Evolutionary conservation across 2,329 filamentous ascomycete genomes (phyloP).

Genomic region (Shiraia sp.): DNA sequence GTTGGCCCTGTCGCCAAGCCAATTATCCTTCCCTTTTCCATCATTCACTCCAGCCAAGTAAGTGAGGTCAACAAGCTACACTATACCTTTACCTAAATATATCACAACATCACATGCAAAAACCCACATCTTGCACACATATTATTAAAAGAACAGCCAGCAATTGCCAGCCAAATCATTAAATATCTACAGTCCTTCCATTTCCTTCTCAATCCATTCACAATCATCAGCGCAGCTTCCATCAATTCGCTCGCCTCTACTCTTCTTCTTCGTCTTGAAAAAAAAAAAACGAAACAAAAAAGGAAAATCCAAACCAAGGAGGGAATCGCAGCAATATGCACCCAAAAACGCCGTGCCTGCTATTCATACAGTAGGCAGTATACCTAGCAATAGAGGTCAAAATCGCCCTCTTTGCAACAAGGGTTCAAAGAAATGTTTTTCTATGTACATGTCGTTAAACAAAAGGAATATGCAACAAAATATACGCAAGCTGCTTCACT

Average conservation of each 20-base stretch:
- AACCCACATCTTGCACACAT: neutral
- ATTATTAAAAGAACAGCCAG: constrained; percentile 2
- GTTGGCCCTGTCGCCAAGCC: constrained; percentile 21
- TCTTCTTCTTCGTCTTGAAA: too few relatives aligned
- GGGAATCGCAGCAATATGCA: too few relatives aligned
- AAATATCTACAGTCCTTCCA: constrained; percentile 8
- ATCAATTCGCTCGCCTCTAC: neutral
- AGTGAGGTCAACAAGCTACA: neutral
- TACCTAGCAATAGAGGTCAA: too few relatives aligned
- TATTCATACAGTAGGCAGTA: too few relatives aligned
- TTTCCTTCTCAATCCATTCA: neutral
- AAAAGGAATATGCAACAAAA: constrained; percentile 1
- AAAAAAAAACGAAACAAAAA: neutral
- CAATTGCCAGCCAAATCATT: constrained; percentile 3
- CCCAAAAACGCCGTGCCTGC: too few relatives aligned
- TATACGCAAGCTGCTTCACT: constrained; percentile 12
- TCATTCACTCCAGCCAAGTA: neutral
- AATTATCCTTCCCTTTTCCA: constrained; percentile 19
- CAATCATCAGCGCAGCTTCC: constrained; percentile 5
- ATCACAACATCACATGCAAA: neutral
- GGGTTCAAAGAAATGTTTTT: constrained; percentile 3
- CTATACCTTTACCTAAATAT: neutral
- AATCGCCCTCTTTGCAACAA: too few relatives aligned
- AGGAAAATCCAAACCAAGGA: too few relatives aligned
- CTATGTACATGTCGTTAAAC: constrained; percentile 7